Evolutionary conservation across 768 basidiomycete genomes (phyloP), one percentile per base, ranked within the genome.

Genomic region (Suillus subaureus): DNA sequence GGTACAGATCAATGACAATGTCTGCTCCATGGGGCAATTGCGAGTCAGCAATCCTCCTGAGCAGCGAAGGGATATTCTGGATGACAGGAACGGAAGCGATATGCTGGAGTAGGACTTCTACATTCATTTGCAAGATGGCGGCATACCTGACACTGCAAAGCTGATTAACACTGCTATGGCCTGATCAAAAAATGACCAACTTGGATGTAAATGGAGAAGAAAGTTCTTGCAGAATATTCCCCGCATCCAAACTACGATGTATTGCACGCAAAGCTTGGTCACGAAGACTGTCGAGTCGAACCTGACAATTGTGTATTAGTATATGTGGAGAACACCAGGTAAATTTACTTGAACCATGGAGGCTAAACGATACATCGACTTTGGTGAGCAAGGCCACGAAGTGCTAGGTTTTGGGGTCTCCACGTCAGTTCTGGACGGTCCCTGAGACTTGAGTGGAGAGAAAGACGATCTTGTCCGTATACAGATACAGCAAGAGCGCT

Each of bases 281-380:
- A 2, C 70, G 65, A 16, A 75, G 63, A 26, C 51, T 2, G 6
- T 71, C 64, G 0, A 76, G 39, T 21, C 73, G 68, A 23, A 75
- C 63, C 75, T 74, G n/a, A 18, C 52, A 13, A 7, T 52, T 23
- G 51, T 47, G 2, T 12, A 13, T 55, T 1, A 23, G 21, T 5
- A 23, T 26, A 11, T 23, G 0, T 11, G 16, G 23, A 39, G n/a
- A 5, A n/a, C 9, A 7, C 4, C 8, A 6, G 18, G 45, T 16
- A 16, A 0, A 8, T 0, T 4, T 2, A 45, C 12, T 64, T 66
- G 21, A 13, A 79, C 82, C 74, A 81, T 81, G 35, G 69, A 68
- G 4, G 81, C 80, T 13, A 83, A 70, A 15, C 79, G 78, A 64
- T 81, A 83, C 78, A 83, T 82, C 0, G 80, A 82, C 61, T 83